A percentile compares a stretch with the other conserved stretches of the same genome.
Conservation (phyloP, 2,329 filamentous ascomycete genomes). For the Colletotrichum lini region DNA sequence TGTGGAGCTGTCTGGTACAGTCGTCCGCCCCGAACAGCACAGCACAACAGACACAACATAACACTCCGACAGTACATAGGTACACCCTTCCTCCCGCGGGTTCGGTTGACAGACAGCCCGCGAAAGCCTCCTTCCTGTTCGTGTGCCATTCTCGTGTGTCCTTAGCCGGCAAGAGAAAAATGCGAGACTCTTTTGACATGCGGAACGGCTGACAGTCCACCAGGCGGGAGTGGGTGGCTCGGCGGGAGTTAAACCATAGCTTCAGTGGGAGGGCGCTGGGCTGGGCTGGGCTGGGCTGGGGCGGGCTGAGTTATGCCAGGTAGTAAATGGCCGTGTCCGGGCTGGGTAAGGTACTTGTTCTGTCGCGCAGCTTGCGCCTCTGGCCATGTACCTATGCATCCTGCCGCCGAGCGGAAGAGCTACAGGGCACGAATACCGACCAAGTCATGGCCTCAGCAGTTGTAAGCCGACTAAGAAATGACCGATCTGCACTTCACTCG, state of each 20-base stretch:
- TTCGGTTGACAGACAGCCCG: not conserved
- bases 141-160: conserved; percentile 5
- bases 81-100: not conserved
- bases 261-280: conserved; percentile 3
- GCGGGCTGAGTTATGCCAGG: not conserved
- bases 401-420: not conserved
- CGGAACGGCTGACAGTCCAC: not conserved
- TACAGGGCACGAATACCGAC: not conserved
- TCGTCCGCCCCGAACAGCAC: conserved; percentile 2
- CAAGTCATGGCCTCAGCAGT: not conserved
- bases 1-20: conserved; percentile 19
- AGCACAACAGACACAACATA: not conserved
- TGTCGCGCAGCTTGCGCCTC: not conserved
- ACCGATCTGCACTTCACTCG: conserved; percentile 1
- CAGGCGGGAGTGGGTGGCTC: conserved; percentile 1
- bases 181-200: not conserved
- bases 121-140: not conserved
- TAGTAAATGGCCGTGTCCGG: no score
- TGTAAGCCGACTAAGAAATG: not conserved
- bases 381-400: not conserved
- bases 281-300: conserved; percentile 2
- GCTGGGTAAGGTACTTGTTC: not conserved
- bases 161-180: not conserved
- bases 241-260: not conserved
- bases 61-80: not conserved